phyloP scores from a whole-genome alignment of 2,329 filamentous ascomycete species.

The Arthroderma sp. region DNA sequence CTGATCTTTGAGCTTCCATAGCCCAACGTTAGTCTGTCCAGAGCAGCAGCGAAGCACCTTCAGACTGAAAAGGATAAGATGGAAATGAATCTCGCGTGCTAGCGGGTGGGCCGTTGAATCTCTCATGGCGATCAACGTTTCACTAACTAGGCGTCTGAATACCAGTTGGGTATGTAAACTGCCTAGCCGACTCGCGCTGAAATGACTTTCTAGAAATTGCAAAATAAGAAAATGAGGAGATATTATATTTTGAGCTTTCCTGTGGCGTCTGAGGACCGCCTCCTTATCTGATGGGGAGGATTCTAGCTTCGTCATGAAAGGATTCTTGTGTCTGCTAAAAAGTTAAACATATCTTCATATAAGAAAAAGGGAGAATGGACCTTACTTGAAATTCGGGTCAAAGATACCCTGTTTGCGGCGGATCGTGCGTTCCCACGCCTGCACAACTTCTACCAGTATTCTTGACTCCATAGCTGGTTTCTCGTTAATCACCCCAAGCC shows the following conservation, averaged over 20 bases:
- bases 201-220: conserved; percentile 87
- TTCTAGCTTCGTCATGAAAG: conserved; percentile 83
- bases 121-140: conserved; percentile 64
- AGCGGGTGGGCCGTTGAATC: conserved; percentile 67
- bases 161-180: conserved; percentile 69
- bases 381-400: conserved; percentile 53
- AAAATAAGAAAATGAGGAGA: conserved; percentile 75
- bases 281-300: conserved; percentile 83
- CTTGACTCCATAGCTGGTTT: conserved; percentile 79
- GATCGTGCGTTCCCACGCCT: conserved; percentile 82
- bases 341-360: background rate
- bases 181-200: conserved; percentile 79
- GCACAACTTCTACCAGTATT: conserved; percentile 72
- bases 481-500: conserved; percentile 94
- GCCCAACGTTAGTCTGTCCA: conserved; percentile 49
- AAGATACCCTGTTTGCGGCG: conserved; percentile 71
- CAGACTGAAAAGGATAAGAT: conserved; percentile 71
- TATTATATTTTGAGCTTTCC: conserved; percentile 67
- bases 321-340: conserved; percentile 52
- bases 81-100: conserved; percentile 82
- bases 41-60: conserved; percentile 63
- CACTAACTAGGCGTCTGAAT: conserved; percentile 67
- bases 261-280: conserved; percentile 60
- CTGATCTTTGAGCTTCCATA: conserved; percentile 78
- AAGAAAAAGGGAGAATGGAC: conserved; percentile 11